Evolutionary conservation across 352 stramenopile species (phyloP).

Genomic region (Globisporangium polare): DNA sequence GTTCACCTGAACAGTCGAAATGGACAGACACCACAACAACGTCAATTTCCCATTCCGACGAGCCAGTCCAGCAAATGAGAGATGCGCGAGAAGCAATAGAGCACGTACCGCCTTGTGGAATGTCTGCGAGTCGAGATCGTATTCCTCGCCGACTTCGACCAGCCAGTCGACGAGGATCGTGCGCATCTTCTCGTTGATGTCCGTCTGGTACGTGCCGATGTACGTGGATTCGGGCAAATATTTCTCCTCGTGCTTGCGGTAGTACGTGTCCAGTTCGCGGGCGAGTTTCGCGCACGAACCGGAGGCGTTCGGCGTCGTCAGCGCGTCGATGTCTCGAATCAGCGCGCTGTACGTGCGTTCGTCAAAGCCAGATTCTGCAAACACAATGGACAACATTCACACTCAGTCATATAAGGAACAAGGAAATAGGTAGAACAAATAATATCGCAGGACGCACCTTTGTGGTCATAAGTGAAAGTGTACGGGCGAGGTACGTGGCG

Average conservation of each 20-base stretch:
- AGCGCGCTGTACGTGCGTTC: constrained; percentile 42
- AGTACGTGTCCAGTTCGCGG: constrained; percentile 58
- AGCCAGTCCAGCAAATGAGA: neutral
- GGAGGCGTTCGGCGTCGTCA: constrained; percentile 19
- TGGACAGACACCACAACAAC: neutral
- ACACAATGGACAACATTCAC: neutral
- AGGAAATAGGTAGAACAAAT: neutral
- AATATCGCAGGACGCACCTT: constrained; percentile 12
- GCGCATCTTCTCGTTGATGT: constrained; percentile 99
- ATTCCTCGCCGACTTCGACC: constrained; percentile 88
- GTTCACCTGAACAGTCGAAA: constrained; percentile 47
- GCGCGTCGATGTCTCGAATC: constrained; percentile 60
- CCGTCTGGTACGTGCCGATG: constrained; percentile 84
- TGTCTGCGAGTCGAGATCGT: constrained; percentile 76
- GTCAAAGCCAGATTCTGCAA: constrained; percentile 65
- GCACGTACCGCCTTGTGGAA: constrained; percentile 72
- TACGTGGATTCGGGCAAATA: constrained; percentile 61
- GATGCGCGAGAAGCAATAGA: neutral
- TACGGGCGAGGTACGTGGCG: constrained; percentile 49
- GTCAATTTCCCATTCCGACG: neutral
- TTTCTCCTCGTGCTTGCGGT: constrained; percentile 70
- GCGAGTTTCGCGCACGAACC: constrained; percentile 52
- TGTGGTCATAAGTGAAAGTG: constrained; percentile 51
- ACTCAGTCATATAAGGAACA: neutral
- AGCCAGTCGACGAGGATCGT: constrained; percentile 99